Evolutionary conservation across 2,329 filamentous ascomycete genomes (phyloP), one percentile per base, ranked within the genome.

Genomic region (Pleurostoma richardsiae): DNA sequence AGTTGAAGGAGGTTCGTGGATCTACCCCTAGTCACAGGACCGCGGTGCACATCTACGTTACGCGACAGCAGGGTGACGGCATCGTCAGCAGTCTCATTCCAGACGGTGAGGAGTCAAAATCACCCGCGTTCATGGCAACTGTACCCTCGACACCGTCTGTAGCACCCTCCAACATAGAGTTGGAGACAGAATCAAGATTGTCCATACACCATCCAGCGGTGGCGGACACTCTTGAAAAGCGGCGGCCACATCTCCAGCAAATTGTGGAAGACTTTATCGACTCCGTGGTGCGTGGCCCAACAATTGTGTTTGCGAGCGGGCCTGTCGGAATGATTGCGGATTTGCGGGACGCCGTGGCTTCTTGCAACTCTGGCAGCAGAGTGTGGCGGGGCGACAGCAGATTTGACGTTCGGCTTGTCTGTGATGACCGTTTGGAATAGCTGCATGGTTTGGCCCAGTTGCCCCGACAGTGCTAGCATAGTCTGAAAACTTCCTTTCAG

Each of bases 321-420:
- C 82, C 82, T 2, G 70, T 72, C 1, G 68, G 71, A 2, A 82
- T 86, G 76, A 73, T 83, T 5, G 70, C 68, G n/a, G 79, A 82
- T 45, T 55, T 85, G 48, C 67, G 82, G 29, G 61, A 51, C 4
- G 72, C 72, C 2, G 78, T 85, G 4, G 79, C 80, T 2, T 55
- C 54, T 6, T 71, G 69, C 39, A 85, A 83, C 59, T 70, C 70
- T 6, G 75, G 71, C 0, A 53, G 57, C 0, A 73, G 67, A 52
- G 79, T 84, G 7, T 83, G 79, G 80, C 74, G 62, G 45, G 79
- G 80, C 0, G 69, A 83, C 27, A 74, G 76, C 54, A 69, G 70
- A 36, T 77, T 68, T 42, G 74, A 83, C 56, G 79, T 85, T 3
- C 61, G 67, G 42, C 64, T 85, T 31, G 63, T 79, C 30, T 81